These are phyloP conservation scores for Phytophthora pisi DNA, from an alignment of 352 stramenopile genomes.

Conservation along the genomic window DNA sequence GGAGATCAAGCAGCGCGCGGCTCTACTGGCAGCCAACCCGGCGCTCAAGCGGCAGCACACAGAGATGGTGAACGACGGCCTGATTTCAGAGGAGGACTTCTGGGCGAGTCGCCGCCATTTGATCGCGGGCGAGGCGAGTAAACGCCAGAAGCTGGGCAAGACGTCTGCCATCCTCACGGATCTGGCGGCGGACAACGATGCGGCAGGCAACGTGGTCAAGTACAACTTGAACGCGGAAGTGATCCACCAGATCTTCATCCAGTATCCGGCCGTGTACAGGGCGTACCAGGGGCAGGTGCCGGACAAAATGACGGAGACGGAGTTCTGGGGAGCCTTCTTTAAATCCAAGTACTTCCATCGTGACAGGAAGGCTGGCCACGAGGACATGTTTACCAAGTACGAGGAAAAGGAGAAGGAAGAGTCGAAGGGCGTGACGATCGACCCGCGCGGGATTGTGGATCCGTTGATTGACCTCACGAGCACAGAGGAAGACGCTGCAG, in stretches of 20 bases:
- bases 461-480: slow-evolving; percentile 78
- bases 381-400: slow-evolving; percentile 88
- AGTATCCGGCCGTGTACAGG: slow-evolving; percentile 87
- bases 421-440: slow-evolving; percentile 43
- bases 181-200: slow-evolving; percentile 72
- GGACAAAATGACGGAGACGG: slow-evolving; percentile 89
- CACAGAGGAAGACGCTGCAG: slow-evolving; percentile 65
- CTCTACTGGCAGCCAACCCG: slow-evolving; percentile 70
- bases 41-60: slow-evolving; percentile 86
- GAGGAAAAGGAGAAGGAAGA: slow-evolving; percentile 81
- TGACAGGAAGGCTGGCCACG: slow-evolving; percentile 78
- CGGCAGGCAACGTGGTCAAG: slow-evolving; percentile 81
- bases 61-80: slow-evolving; percentile 87
- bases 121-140: slow-evolving; percentile 83
- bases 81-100: slow-evolving; percentile 89
- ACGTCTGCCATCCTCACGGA: slow-evolving; percentile 87
- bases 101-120: slow-evolving; percentile 85
- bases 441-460: slow-evolving; percentile 75
- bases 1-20: slow-evolving; percentile 87
- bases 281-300: slow-evolving; percentile 86
- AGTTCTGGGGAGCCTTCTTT: slow-evolving; percentile 90
- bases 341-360: slow-evolving; percentile 92
- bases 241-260: slow-evolving; percentile 91
- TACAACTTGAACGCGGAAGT: slow-evolving; percentile 91
- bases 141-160: slow-evolving; percentile 86